A percentile compares a stretch with the other conserved stretches of the same genome.
Evolutionary conservation across 1,284 basidiomycete species (phyloP).

Genomic region (Rhodotorula sp.): DNA sequence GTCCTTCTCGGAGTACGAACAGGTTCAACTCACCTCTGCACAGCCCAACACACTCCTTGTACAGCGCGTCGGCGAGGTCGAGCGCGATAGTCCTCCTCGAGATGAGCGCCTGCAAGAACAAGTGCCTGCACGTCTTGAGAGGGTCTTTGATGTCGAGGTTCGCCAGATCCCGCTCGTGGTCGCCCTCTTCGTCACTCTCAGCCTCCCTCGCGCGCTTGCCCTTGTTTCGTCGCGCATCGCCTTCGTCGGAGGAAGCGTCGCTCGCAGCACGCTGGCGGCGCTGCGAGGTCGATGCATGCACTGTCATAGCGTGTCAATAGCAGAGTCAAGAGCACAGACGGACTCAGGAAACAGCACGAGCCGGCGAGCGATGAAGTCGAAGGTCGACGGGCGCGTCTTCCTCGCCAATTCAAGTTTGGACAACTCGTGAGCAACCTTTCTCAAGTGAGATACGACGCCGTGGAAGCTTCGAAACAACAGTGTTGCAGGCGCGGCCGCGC

Average conservation of each 20-base stretch:
- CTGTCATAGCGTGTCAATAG: neutral
- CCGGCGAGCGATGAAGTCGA: neutral
- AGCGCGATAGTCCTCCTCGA: constrained; percentile 65
- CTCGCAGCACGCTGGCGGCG: neutral
- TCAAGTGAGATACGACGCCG: no score
- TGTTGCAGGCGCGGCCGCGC: no score
- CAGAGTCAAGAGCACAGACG: neutral
- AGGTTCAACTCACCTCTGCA: constrained; percentile 24
- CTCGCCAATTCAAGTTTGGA: no score
- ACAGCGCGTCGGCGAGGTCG: constrained; percentile 62
- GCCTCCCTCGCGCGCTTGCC: neutral
- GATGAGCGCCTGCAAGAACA: constrained; percentile 72
- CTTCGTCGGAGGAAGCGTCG: neutral
- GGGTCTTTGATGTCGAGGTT: constrained; percentile 16
- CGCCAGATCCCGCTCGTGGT: constrained; percentile 9
- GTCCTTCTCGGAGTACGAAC: accelerated
- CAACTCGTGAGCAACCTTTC: no score
- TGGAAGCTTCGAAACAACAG: no score
- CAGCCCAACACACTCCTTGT: constrained; percentile 49
- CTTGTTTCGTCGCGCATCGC: neutral
- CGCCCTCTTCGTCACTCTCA: neutral
- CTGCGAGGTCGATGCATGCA: neutral
- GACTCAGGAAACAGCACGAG: neutral
- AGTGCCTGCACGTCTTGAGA: constrained; percentile 54
- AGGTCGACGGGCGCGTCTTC: constrained; percentile 3